Conservation (phyloP, 805 yeast species). For the Monosporozyma solicola region DNA sequence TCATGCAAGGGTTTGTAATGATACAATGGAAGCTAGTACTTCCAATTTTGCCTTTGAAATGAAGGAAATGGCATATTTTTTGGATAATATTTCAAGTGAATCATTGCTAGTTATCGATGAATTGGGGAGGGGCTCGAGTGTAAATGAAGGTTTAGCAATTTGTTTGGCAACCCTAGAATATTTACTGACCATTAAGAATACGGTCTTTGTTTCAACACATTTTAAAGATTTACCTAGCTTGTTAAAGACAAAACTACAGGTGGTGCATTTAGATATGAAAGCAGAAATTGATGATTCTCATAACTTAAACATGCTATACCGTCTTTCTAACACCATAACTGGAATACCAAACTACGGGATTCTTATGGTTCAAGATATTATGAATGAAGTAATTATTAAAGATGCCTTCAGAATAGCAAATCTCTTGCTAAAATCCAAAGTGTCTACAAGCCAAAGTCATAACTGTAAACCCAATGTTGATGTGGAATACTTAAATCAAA, state of each 20-base stretch:
- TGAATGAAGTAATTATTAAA: conserved; percentile 19
- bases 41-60: conserved; percentile 41
- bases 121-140: conserved; percentile 44
- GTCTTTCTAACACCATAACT: conserved; percentile 15
- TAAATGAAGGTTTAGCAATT: conserved; percentile 45
- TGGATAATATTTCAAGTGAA: conserved; percentile 27
- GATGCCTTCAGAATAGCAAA: conserved; percentile 22
- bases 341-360: conserved; percentile 29
- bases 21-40: conserved; percentile 27
- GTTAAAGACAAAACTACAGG: conserved; percentile 29
- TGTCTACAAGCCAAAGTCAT: background rate
- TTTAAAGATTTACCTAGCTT: conserved; percentile 35
- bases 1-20: conserved; percentile 34
- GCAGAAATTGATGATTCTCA: conserved; percentile 13
- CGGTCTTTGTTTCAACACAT: conserved; percentile 38
- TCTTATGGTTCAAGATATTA: conserved; percentile 20
- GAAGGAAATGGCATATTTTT: conserved; percentile 39
- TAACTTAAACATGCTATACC: conserved; percentile 27
- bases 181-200: conserved; percentile 22
- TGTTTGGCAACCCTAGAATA: conserved; percentile 38
- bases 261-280: conserved; percentile 33
- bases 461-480: background rate
- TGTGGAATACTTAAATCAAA: conserved; percentile 6
- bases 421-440: background rate
- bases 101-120: conserved; percentile 45